Base-by-base conservation (phyloP, 306 rosid species). In the Trifolium fragiferum region DNA sequence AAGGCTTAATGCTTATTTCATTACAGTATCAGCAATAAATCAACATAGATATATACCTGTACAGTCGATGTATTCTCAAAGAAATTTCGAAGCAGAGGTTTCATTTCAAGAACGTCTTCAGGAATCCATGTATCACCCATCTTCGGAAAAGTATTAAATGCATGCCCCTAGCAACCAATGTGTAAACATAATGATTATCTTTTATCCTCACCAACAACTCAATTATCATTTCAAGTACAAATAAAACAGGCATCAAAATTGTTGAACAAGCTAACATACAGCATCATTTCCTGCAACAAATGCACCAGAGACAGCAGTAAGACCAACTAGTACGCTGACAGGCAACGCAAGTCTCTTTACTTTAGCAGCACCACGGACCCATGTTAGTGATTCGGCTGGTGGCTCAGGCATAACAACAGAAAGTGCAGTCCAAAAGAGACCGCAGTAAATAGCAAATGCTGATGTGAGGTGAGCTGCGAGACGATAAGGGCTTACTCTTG, bases 401-500 rank as follows among this genome's bases (percentile, higher is more conserved):
- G 96, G 98, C 75, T 93, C 96, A 0, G 97, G 98, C 96, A 93
- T 85, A 63, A 93, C 91, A 75, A 93, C 97, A 67, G 92, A 85
- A 73, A 91, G 92, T 71, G 83, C 96, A 55, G 96, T 91, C 97
- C 96, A 93, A 30, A 91, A 65, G 55, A 93, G 97, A 68, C 98
- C 97, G 16, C 94, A 81, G 78, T 89, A 93, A 69, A 93, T 93
- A 67, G 87, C 86, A 79, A 91, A 89, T 68, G 98, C 97, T 15
- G 98, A 93, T 33, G 97, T 91, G 64, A 93, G 97, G 85, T 93
- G 94, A 70, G 97, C 87, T n/a, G 97, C 97, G 64, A 93, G 97
- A 57, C 98, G 93, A 80, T 91, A 93, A 20, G 97, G 97, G 86
- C 97, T 93, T 58, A 93, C 97, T 78, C 98, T 88, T 59, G 98